Evolutionary conservation across 2,329 filamentous ascomycete genomes (phyloP), one percentile per base, ranked within the genome.

Genomic region (Capronia coronata): DNA sequence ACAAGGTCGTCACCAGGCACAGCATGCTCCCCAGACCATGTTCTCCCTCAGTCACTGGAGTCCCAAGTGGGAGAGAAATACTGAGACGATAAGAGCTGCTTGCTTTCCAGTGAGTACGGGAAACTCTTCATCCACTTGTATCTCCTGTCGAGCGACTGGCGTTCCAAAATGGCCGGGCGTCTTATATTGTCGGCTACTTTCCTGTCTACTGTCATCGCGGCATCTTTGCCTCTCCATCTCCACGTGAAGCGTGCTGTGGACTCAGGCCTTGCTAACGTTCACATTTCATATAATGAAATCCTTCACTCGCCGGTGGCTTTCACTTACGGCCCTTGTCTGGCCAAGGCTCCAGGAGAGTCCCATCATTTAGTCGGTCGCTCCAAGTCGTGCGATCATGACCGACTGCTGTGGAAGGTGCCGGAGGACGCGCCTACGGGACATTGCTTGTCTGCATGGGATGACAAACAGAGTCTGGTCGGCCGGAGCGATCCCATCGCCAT

Each of bases 231-330:
- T n/a, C 30, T 54, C 21, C 34, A 41, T 6, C 43, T 54, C 10
- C 48, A 54, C n/a, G 13, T 54, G 39, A 54, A 45, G 43, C 51
- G 51, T 19, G 43, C 41, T 19, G 34, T 54, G 37, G 48, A 54
- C 21, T 54, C 51, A 1, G 40, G 51, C 6, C 44, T 54, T 29
- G 48, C 51, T 27, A 54, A 54, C 41, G 42, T 54, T 19, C 51
- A 54, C 25, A 27, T 54, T 3, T 27, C 48, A 11, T 54, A 51
- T 16, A 37, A 45, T 16, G 27, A 38, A 21, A 39, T 41, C 21
- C 32, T 48, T 32, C 27, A 22, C 7, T 43, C 43, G 3, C 48
- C 47, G 41, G 35, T 51, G n/a, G 38, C 38, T 7, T 51, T 48
- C 44, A 54, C 51, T 10, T 54, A 54, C 32, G 51, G 51, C 19